Conservation (phyloP, 2,329 filamentous ascomycete species). For the Fusarium sp. region DNA sequence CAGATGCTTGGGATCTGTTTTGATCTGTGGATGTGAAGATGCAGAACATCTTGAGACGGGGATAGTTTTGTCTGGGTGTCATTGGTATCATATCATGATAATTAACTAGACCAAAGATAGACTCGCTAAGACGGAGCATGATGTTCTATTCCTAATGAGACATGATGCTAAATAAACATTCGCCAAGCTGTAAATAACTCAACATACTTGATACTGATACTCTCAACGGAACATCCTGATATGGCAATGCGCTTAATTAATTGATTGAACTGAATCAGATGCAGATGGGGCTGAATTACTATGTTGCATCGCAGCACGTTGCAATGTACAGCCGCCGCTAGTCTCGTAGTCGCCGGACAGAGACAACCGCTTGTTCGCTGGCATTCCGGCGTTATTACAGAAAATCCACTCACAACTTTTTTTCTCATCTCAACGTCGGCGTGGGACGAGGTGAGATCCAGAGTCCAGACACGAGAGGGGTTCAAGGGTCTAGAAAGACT, state of each 20-base stretch:
- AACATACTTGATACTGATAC: constrained; percentile 10
- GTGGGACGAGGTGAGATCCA: constrained; percentile 17
- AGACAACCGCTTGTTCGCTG: constrained; percentile 31
- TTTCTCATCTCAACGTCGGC: constrained; percentile 22
- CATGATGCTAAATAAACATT: neutral
- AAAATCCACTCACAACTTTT: constrained; percentile 30
- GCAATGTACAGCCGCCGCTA: constrained; percentile 30
- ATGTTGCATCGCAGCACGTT: constrained; percentile 33
- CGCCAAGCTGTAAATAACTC: constrained; percentile 28
- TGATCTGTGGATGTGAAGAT: neutral
- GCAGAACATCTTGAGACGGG: constrained; percentile 11
- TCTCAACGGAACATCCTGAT: constrained; percentile 32
- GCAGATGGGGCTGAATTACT: constrained; percentile 23
- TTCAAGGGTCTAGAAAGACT: constrained; percentile 35
- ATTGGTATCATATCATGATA: constrained; percentile 25
- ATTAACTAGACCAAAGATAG: constrained; percentile 27
- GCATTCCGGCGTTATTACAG: constrained; percentile 41
- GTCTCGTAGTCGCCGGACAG: constrained; percentile 35
- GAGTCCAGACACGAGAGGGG: constrained; percentile 37
- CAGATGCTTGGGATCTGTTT: constrained; percentile 6
- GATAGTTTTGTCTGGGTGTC: constrained; percentile 5
- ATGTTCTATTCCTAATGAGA: neutral
- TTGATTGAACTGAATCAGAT: neutral
- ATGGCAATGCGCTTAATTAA: constrained; percentile 10
- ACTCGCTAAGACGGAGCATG: constrained; percentile 19